These are phyloP conservation scores for Nicotiana otophora DNA, from an alignment of 257 asterid genomes.

Conservation along the genomic window DNA sequence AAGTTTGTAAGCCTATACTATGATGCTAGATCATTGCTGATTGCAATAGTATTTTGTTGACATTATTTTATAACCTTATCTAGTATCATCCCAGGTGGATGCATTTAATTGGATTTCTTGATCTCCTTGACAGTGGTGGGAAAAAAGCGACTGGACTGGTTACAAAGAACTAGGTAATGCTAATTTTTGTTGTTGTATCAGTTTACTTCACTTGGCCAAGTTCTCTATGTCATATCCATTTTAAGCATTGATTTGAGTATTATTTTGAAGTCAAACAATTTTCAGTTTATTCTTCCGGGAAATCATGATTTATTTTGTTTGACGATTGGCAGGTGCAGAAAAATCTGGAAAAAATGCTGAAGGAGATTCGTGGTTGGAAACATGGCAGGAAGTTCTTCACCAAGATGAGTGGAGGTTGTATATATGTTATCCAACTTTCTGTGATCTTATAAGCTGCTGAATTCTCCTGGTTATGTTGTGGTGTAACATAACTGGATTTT, in stretches of 20 bases:
- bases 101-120: conserved; percentile 95
- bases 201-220: neutral
- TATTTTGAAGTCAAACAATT: neutral
- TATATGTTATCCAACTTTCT: neutral
- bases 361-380: conserved; percentile 99
- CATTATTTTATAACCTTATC: conserved; percentile 44
- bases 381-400: conserved; percentile 95
- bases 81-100: conserved; percentile 90
- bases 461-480: neutral
- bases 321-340: conserved; percentile 60
- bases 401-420: conserved; percentile 97
- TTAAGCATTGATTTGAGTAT: neutral
- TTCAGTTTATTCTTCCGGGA: neutral
- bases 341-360: conserved; percentile 91
- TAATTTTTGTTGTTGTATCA: neutral
- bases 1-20: neutral
- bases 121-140: conserved; percentile 99
- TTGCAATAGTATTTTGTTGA: conserved; percentile 13
- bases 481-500: neutral
- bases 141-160: conserved; percentile 99
- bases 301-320: neutral
- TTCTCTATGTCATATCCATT: neutral
- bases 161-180: conserved; percentile 94
- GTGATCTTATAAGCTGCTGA: neutral
- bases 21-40: neutral